A percentile compares a stretch with the other conserved stretches of the same genome.
Evolutionary conservation across 108 stramenopile species (phyloP).

Genomic region (Craspedostauros australis): DNA sequence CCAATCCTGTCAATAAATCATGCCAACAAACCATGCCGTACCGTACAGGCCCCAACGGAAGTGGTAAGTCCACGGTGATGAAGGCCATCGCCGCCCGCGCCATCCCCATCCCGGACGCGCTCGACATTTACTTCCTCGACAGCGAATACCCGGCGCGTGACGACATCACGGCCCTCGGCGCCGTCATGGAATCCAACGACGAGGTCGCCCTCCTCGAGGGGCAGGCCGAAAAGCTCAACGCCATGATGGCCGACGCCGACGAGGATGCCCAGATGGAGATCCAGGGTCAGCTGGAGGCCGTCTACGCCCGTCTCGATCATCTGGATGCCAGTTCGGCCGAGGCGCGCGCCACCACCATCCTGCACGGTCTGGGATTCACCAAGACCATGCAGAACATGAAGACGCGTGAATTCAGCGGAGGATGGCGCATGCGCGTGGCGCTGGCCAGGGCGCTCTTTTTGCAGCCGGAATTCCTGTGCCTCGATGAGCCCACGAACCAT

Average conservation of each 20-base stretch:
- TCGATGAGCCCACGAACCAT: slow-evolving; percentile 78
- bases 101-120: slow-evolving; percentile 93
- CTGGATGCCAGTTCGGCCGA: slow-evolving; percentile 95
- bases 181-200: slow-evolving; percentile 91
- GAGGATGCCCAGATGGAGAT: slow-evolving; percentile 82
- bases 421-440: slow-evolving; percentile 99
- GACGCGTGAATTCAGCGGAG: slow-evolving; percentile 94
- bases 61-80: slow-evolving; percentile 89
- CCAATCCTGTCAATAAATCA: too few species aligned
- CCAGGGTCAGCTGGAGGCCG: slow-evolving; percentile 77
- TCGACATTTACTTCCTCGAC: slow-evolving; percentile 96
- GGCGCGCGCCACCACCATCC: slow-evolving; percentile 93
- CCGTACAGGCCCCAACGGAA: slow-evolving; percentile 44
- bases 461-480: slow-evolving; percentile 74
- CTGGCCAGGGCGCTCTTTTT: slow-evolving; percentile 95
- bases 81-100: slow-evolving; percentile 93
- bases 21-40: too few species aligned
- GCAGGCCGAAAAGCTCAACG: slow-evolving; percentile 84
- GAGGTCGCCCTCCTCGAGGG: slow-evolving; percentile 83
- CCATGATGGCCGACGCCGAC: slow-evolving; percentile 81
- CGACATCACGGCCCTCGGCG: slow-evolving; percentile 93
- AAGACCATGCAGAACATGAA: slow-evolving; percentile 86
- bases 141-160: slow-evolving; percentile 92
- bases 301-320: slow-evolving; percentile 95
- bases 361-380: slow-evolving; percentile 96